Base-by-base conservation (phyloP, 2,329 filamentous ascomycete species). In the Beauveria sp. region DNA sequence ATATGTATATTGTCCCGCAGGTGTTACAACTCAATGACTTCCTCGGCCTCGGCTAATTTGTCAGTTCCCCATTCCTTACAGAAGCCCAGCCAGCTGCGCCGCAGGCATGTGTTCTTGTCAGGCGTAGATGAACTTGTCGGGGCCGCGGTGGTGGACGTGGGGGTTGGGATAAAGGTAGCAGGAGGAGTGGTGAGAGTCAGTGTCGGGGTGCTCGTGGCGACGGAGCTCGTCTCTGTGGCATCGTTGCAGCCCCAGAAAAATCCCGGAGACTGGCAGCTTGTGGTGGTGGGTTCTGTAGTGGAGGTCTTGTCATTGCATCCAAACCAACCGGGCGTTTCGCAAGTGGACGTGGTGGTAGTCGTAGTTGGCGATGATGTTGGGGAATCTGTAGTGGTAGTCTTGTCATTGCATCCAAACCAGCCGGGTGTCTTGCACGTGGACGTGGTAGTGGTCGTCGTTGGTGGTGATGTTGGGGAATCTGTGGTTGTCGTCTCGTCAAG, bases 271-370 rank as follows among this genome's bases (percentile, higher is more conserved):
- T 63, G 53, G 55, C 63, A 66, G 16, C 47, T 61, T 6, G 61
- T 67, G 2, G 70, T 68, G 18, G 70, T 66, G 6, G 68, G 70
- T 2, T 70, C 8, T 71, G 67, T 4, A 70, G 69, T 20, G 8
- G 69, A 68, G 34, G 73, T 71, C 68, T 74, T 67, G 53, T 77
- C 85, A 34, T 86, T 84, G 71, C 85, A 87, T 3, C 85, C 85
- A 66, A 88, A 88, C 82, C 85, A 88, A 9, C 85, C 86, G 3
- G 84, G 85, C 1, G 82, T 84, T 66, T 80, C 76, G 69, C 84
- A 87, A 0, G 82, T 85, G 2, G 79, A 81, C n/a, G 78, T 82
- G 4, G 75, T 77, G 0, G 73, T 80, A 5, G 75, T 76, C 0
- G 78, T 78, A 37, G 12, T 37, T 37, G 34, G 34, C 5, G 34